A percentile compares a stretch with the other conserved stretches of the same genome.
These are phyloP conservation scores for Rhizoclosmatium sp. DNA, from an alignment of 192 early-diverging fungal genomes.

Conservation along the genomic window DNA sequence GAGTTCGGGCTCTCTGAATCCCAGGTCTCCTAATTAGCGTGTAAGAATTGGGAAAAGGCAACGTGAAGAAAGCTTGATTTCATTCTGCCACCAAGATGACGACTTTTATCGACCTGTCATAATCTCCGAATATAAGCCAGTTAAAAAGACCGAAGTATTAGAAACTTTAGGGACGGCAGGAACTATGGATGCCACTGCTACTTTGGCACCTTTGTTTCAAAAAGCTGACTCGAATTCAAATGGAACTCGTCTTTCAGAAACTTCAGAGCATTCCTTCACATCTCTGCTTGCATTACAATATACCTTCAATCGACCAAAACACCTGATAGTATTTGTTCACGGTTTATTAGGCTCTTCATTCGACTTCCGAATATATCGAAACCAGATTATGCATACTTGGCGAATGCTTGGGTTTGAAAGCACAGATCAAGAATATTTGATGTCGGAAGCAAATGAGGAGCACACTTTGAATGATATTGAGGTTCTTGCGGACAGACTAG, in stretches of 20 bases:
- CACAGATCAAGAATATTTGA: conserved; percentile 24
- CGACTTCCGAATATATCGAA: conserved; percentile 36
- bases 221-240: too few relatives aligned
- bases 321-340: conserved; percentile 46
- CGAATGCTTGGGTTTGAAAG: neutral
- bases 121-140: neutral
- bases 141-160: neutral
- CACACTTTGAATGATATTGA: conserved; percentile 34
- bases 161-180: too few relatives aligned
- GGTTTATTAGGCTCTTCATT: conserved; percentile 34
- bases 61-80: neutral
- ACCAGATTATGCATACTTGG: conserved; percentile 20
- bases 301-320: conserved; percentile 3
- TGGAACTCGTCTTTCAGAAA: neutral
- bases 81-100: conserved; percentile 3
- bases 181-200: too few relatives aligned
- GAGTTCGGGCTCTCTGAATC: too few relatives aligned
- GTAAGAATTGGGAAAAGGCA: neutral
- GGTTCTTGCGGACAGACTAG: conserved; percentile 33
- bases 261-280: neutral
- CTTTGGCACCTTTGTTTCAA: too few relatives aligned
- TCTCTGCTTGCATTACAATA: neutral
- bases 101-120: neutral
- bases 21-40: too few relatives aligned
- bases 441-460: conserved; percentile 29